Evolutionary conservation across 1,284 basidiomycete genomes (phyloP).

Genomic region (Golubevia pallescens): DNA sequence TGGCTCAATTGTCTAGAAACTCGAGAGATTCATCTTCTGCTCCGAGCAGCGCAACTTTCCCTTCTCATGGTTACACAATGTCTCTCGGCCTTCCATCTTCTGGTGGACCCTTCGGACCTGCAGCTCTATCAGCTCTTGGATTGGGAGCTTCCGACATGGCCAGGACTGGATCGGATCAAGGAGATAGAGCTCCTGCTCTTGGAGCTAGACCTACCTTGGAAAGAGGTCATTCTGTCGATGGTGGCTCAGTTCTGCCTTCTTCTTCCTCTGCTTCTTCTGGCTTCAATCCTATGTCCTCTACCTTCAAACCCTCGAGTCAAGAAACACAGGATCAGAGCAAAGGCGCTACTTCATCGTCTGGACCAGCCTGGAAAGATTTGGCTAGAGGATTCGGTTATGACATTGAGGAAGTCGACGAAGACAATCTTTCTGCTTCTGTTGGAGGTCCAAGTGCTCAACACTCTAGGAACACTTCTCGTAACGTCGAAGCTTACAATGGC

Average conservation of each 20-base stretch:
- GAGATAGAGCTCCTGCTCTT: constrained; percentile 3
- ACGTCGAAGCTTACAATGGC: constrained; percentile 21
- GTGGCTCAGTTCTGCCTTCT: constrained; percentile 17
- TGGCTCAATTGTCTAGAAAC: neutral
- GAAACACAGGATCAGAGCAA: constrained; percentile 9
- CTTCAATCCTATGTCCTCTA: constrained; percentile 12
- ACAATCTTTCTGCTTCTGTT: neutral
- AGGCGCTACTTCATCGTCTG: constrained; percentile 10
- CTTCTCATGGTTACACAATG: constrained; percentile 28
- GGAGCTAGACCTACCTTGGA: constrained; percentile 7
- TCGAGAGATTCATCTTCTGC: neutral
- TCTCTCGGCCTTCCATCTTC: constrained; percentile 41
- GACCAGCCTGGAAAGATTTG: constrained; percentile 33
- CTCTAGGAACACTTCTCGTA: constrained; percentile 20
- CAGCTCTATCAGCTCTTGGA: constrained; percentile 36
- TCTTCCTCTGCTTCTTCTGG: no score
- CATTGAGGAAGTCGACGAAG: constrained; percentile 9
- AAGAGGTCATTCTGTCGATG: constrained; percentile 18
- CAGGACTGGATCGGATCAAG: neutral
- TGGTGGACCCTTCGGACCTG: constrained; percentile 38
- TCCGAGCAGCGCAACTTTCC: neutral
- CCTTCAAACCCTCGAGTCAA: no score
- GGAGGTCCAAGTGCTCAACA: constrained; percentile 11
- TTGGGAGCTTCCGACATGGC: constrained; percentile 10
- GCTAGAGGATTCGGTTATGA: constrained; percentile 46